Conservation (phyloP, 768 basidiomycete genomes). For the Lentinula guzmanii region DNA sequence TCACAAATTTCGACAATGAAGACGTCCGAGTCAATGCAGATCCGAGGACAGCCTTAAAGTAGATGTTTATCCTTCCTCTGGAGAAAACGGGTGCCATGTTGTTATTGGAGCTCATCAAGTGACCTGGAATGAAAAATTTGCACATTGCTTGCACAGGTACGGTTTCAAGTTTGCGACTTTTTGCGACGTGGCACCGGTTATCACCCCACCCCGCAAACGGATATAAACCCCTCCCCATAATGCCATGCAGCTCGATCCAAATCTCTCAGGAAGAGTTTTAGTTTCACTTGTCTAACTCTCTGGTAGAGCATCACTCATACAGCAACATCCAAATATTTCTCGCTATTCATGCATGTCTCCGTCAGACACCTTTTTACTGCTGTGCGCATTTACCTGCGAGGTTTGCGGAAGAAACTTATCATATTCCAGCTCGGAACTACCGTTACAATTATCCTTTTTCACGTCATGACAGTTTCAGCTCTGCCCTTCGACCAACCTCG, state of each 20-base stretch:
- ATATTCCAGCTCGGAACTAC: not conserved
- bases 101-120: not conserved
- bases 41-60: too few relatives aligned
- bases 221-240: not conserved
- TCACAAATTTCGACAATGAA: too few relatives aligned
- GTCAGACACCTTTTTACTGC: not conserved
- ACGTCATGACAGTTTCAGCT: not conserved
- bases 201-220: not conserved
- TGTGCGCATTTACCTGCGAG: not conserved
- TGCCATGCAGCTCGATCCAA: not conserved
- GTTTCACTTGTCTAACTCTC: not conserved
- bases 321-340: not conserved
- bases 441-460: not conserved
- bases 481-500: not conserved
- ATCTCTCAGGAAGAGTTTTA: not conserved
- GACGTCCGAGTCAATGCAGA: too few relatives aligned
- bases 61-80: too few relatives aligned
- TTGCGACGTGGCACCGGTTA: not conserved
- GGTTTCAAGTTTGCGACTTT: not conserved
- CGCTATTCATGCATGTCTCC: not conserved
- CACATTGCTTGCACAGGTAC: not conserved
- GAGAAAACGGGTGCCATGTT: too few relatives aligned
- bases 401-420: not conserved
- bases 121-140: not conserved
- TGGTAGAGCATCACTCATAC: not conserved